A percentile compares a stretch with the other conserved stretches of the same genome.
These are phyloP conservation scores for Saussurea involucrata DNA, from an alignment of 129 eudicot species.

Conservation along the genomic window DNA sequence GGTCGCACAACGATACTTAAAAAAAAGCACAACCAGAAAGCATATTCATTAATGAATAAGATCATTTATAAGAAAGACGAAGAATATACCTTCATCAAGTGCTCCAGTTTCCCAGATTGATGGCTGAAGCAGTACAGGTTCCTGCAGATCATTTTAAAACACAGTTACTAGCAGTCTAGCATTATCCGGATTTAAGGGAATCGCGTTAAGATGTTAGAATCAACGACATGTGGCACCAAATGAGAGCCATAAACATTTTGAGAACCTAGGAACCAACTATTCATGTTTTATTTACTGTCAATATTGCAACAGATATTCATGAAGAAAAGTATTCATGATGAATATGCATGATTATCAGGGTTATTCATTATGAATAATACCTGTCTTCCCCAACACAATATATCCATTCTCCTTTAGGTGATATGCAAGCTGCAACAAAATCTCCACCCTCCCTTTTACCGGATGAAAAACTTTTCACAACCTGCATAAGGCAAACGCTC, in stretches of 20 bases:
- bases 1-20: not conserved
- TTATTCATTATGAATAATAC: slow-evolving; percentile 29
- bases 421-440: slow-evolving; percentile 95
- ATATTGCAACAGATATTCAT: not conserved
- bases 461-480: slow-evolving; percentile 90
- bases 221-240: not conserved
- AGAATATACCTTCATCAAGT: slow-evolving; percentile 80
- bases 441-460: slow-evolving; percentile 99
- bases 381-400: slow-evolving; percentile 98
- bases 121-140: slow-evolving; percentile 91
- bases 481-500: slow-evolving; percentile 35
- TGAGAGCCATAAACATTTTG: not conserved
- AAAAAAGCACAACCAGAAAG: not conserved
- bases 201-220: too few species aligned
- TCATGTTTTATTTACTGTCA: not conserved
- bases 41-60: not conserved
- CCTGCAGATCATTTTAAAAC: slow-evolving; percentile 35
- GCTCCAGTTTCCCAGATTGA: slow-evolving; percentile 93
- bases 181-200: not conserved
- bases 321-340: not conserved
- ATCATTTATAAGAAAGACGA: not conserved
- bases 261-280: not conserved
- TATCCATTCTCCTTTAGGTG: slow-evolving; percentile 99
- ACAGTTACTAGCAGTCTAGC: not conserved
- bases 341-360: not conserved